Evolutionary conservation across 2,329 filamentous ascomycete genomes (phyloP).

Genomic region (Aspergillus intermedius): DNA sequence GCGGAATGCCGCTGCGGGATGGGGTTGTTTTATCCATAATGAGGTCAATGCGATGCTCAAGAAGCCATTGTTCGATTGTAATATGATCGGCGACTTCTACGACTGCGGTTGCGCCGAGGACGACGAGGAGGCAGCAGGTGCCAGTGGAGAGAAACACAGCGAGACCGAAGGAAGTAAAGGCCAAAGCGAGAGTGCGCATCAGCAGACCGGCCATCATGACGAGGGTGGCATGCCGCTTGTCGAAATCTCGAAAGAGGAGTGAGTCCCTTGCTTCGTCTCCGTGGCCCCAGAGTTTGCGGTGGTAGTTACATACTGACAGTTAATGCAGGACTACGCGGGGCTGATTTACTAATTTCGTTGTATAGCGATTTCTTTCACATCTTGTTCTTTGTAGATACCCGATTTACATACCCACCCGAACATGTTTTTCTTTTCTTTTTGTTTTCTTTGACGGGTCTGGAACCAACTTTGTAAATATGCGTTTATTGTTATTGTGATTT

Average conservation of each 20-base stretch:
- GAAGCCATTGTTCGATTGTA: constrained; percentile 58
- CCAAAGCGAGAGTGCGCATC: background rate
- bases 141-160: background rate
- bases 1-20: constrained; percentile 55
- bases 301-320: constrained; percentile 9
- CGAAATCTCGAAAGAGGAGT: constrained; percentile 33
- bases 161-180: constrained; percentile 1
- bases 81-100: constrained; percentile 60
- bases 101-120: constrained; percentile 60
- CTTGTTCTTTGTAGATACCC: constrained; percentile 1
- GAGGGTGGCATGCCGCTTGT: constrained; percentile 16
- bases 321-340: constrained; percentile 21
- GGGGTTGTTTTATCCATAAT: constrained; percentile 62
- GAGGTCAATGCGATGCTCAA: constrained; percentile 57
- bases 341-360: constrained; percentile 8
- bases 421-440: background rate
- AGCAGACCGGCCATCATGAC: background rate
- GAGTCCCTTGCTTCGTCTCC: constrained; percentile 12
- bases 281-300: background rate
- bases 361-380: constrained; percentile 1
- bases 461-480: constrained; percentile 4
- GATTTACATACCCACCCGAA: background rate
- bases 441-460: background rate
- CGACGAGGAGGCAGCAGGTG: constrained; percentile 28
- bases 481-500: background rate